Evolutionary conservation across 2,329 filamentous ascomycete species (phyloP), one percentile per base, ranked within the genome.

Genomic region (Xylaria sp.): DNA sequence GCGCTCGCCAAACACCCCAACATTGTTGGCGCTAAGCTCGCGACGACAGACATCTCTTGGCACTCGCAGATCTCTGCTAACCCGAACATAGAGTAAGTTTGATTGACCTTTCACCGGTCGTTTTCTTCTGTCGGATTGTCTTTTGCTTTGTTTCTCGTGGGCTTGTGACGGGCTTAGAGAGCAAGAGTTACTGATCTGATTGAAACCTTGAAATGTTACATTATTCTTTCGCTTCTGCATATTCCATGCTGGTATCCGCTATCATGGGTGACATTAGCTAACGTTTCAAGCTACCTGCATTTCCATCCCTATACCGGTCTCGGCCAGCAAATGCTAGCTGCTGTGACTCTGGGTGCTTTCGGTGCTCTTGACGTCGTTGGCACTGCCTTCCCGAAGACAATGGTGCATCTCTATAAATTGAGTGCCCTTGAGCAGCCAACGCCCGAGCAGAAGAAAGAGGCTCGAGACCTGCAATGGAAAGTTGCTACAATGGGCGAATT

Each of bases 331-430:
- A 84, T 92, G 10, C 85, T 88, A 0, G 88, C 90, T 0, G 87
- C 90, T 18, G 83, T 92, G 1, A 81, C 86, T 42, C 86, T 91
- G 66, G 88, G 89, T 55, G 88, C 87, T 18, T 88, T 86, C 6
- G 90, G 89, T 18, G 88, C 89, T 27, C 91, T 92, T 68, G 90
- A 92, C 69, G 90, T 88, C 18, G 82, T 91, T 25, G 88, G 89
- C 1, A 88, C 86, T 13, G 86, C 90, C 76, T 92, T 88, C 76
- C 90, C 90, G 18, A 87, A 87, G 75, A 86, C 87, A 0, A 85
- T 92, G 1, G 85, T 88, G 18, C 80, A 83, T 16, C 80, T 92
- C 3, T 90, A 87, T 80, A 79, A 83, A 21, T 79, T 90, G 10
- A 75, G 79, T 13, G 72, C 77, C 13, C 77, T 78, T 66, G 75